Percentiles rank a stretch among this genome's conserved stretches.
phyloP scores from a whole-genome alignment of 257 asterid genomes.

The Fraxinus pennsylvanica region DNA sequence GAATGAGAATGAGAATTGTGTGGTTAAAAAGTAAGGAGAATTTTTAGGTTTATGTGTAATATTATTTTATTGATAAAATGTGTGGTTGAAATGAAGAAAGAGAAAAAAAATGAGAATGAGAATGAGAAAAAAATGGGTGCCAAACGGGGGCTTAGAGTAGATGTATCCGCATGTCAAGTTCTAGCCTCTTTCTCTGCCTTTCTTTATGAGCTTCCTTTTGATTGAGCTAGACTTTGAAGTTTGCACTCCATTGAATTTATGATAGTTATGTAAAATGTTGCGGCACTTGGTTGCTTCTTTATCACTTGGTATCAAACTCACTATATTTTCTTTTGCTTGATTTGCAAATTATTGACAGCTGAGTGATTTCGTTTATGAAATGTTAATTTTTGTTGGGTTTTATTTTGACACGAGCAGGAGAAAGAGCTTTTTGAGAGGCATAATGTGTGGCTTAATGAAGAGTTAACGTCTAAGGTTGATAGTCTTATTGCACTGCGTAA shows the following conservation, averaged over 20 bases:
- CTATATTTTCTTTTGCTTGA: not conserved
- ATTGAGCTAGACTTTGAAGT: not conserved
- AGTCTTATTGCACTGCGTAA: slow-evolving; percentile 63
- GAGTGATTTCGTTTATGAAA: not conserved
- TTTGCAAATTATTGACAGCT: not conserved
- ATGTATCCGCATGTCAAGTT: not conserved
- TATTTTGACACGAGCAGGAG: slow-evolving; percentile 59
- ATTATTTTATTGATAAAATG: no score
- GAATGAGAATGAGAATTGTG: no score
- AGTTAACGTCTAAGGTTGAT: slow-evolving; percentile 65
- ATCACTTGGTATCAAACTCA: not conserved
- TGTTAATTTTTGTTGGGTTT: not conserved
- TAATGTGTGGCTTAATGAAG: slow-evolving; percentile 90
- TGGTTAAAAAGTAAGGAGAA: no score
- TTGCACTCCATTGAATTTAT: not conserved
- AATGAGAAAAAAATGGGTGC: no score
- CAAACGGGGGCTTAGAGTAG: not conserved
- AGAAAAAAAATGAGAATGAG: no score
- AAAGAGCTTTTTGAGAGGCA: slow-evolving; percentile 95
- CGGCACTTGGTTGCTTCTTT: not conserved
- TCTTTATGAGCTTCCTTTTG: not conserved
- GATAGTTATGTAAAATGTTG: not conserved
- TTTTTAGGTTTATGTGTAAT: no score
- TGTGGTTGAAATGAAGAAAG: no score
- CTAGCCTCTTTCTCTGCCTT: not conserved